phyloP scores from a whole-genome alignment of 2,329 filamentous ascomycete genomes.

The Hypoxylon sp. region DNA sequence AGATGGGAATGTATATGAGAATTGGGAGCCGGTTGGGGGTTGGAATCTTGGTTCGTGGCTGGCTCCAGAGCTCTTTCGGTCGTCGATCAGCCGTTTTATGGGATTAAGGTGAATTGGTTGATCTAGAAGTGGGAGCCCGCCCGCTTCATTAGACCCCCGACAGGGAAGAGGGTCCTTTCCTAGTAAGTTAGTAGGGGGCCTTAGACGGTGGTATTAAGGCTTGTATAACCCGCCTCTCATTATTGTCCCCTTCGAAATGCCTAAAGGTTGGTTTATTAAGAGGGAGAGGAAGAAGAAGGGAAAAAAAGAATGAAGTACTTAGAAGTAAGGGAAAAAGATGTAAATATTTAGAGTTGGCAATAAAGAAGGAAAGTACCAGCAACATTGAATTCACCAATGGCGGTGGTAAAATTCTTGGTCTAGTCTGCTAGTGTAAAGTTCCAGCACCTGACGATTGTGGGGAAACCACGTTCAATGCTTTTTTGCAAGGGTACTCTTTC shows the following conservation, averaged over 20 bases:
- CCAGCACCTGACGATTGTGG: slow-evolving; percentile 27
- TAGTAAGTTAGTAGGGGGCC: slow-evolving; percentile 3
- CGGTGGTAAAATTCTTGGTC: slow-evolving; percentile 8
- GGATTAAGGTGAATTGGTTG: slow-evolving; percentile 16
- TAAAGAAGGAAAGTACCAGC: slow-evolving; percentile 7
- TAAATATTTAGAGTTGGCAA: slow-evolving; percentile 5
- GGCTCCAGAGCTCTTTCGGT: slow-evolving; percentile 34
- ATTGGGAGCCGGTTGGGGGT: slow-evolving; percentile 12
- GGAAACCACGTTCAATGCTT: slow-evolving; percentile 10
- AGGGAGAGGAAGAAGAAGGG: neutral
- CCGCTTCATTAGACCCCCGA: neutral
- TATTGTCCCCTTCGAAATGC: neutral
- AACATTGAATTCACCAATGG: slow-evolving; percentile 26
- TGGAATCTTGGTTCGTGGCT: slow-evolving; percentile 38
- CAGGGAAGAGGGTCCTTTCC: slow-evolving; percentile 1
- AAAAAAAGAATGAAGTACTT: neutral
- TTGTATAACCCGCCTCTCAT: neutral
- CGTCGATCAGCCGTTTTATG: slow-evolving; percentile 33
- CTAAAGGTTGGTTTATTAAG: neutral
- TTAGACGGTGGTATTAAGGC: neutral
- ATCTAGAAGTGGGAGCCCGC: neutral
- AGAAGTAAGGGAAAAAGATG: slow-evolving; percentile 1
- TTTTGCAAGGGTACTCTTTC: slow-evolving; percentile 13
- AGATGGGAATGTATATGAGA: slow-evolving; percentile 28
- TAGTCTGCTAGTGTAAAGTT: slow-evolving; percentile 8